Conservation (phyloP, 441 rosid species). For the Populus hybrid region DNA sequence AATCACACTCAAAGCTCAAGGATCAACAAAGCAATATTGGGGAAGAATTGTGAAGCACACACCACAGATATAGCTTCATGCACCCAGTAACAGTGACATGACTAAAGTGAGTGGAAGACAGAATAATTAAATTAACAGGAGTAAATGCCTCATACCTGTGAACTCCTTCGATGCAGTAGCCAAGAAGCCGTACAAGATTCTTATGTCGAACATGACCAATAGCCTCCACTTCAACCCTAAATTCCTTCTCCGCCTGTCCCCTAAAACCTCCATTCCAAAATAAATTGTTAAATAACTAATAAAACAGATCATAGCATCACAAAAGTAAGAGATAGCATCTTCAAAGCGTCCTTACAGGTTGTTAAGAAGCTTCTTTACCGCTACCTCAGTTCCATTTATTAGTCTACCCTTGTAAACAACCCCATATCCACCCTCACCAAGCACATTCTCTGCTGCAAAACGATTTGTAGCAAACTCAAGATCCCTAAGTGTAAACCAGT, state of each 20-base stretch:
- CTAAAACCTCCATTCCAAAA: conserved; percentile 33
- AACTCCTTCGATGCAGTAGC: conserved; percentile 87
- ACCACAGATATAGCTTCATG: not conserved
- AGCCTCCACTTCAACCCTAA: conserved; percentile 92
- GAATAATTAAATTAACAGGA: conserved; percentile 1
- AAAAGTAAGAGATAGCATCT: conserved; percentile 7
- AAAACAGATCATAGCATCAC: not conserved
- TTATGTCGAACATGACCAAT: conserved; percentile 97
- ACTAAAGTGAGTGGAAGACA: conserved; percentile 2
- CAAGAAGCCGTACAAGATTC: conserved; percentile 90
- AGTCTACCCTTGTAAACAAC: conserved; percentile 81
- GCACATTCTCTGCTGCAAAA: conserved; percentile 73
- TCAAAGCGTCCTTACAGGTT: conserved; percentile 62
- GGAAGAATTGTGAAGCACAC: not conserved
- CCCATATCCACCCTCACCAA: conserved; percentile 99
- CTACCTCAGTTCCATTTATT: conserved; percentile 87
- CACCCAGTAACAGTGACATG: not conserved
- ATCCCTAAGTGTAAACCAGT: conserved; percentile 99
- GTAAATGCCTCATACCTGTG: conserved; percentile 53
- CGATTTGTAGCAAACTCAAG: conserved; percentile 85
- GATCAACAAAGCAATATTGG: not conserved
- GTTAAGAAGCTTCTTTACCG: conserved; percentile 95
- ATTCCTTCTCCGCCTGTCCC: conserved; percentile 96
- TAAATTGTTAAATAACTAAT: conserved; percentile 1
- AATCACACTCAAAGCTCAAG: conserved; percentile 5